Evolutionary conservation across 2,329 filamentous ascomycete species (phyloP).

Genomic region (Helicocarpus griseus): DNA sequence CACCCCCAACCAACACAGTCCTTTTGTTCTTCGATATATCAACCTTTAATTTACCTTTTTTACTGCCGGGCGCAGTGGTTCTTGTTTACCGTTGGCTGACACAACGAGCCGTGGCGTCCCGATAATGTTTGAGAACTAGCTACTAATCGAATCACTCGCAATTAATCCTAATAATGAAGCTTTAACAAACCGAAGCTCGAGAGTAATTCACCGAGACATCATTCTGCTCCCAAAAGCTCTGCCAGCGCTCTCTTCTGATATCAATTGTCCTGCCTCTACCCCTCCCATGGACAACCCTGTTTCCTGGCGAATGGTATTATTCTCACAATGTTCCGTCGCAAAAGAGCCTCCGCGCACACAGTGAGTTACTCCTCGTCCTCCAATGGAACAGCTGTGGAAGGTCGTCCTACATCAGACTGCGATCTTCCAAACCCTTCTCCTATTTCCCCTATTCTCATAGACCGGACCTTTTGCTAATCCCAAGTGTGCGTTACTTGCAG

Average conservation of each 20-base stretch:
- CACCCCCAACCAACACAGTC: background rate
- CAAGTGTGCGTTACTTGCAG: constrained; percentile 28
- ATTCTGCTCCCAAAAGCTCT: background rate
- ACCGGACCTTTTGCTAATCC: background rate
- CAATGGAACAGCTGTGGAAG: background rate
- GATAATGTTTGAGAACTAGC: background rate
- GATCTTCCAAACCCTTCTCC: background rate
- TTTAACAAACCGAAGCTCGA: background rate
- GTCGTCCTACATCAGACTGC: constrained; percentile 1
- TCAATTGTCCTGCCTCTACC: background rate
- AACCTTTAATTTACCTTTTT: background rate
- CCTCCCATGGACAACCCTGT: constrained; percentile 4
- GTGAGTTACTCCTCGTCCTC: constrained; percentile 19
- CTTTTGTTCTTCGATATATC: background rate
- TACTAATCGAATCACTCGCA: background rate
- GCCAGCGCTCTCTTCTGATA: background rate
- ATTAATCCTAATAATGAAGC: background rate
- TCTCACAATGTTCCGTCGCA: constrained; percentile 31
- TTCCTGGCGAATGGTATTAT: constrained; percentile 10
- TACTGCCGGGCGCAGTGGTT: background rate
- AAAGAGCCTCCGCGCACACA: constrained; percentile 34
- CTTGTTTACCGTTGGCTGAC: background rate
- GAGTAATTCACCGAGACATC: background rate
- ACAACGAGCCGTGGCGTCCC: background rate
- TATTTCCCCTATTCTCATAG: background rate